These are phyloP conservation scores for Bacidia rubella DNA, from an alignment of 495 filamentous ascomycete species.

Conservation along the genomic window DNA sequence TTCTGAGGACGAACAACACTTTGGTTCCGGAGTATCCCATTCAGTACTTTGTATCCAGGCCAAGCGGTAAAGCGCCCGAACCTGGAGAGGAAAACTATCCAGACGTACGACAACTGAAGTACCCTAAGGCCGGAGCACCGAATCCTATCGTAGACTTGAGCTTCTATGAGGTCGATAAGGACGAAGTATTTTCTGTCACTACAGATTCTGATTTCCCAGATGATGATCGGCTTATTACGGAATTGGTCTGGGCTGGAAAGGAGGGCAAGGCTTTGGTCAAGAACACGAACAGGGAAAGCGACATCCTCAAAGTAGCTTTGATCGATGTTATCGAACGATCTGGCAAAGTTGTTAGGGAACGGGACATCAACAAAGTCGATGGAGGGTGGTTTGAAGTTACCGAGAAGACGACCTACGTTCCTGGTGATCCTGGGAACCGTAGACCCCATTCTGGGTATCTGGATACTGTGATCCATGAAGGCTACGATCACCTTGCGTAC, in stretches of 20 bases:
- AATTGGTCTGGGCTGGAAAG: conserved; percentile 76
- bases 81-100: conserved; percentile 80
- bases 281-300: conserved; percentile 89
- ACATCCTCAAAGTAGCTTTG: conserved; percentile 70
- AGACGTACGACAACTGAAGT: conserved; percentile 84
- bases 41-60: conserved; percentile 81
- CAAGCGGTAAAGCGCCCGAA: conserved; percentile 58
- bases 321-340: conserved; percentile 63
- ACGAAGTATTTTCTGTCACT: conserved; percentile 65
- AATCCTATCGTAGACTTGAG: conserved; percentile 79
- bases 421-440: conserved; percentile 65
- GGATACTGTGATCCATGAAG: conserved; percentile 76
- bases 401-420: conserved; percentile 73
- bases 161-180: conserved; percentile 76
- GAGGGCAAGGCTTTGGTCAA: conserved; percentile 64
- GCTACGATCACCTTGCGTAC: conserved; percentile 84
- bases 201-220: conserved; percentile 65
- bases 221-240: conserved; percentile 80
- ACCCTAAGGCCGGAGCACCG: conserved; percentile 88
- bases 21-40: conserved; percentile 86
- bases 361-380: conserved; percentile 68
- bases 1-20: conserved; percentile 84
- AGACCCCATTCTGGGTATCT: conserved; percentile 79
- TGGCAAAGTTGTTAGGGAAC: conserved; percentile 65
- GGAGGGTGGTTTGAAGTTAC: conserved; percentile 97